phyloP scores from a whole-genome alignment of 805 yeast genomes.

The Barnettozyma sp. region DNA sequence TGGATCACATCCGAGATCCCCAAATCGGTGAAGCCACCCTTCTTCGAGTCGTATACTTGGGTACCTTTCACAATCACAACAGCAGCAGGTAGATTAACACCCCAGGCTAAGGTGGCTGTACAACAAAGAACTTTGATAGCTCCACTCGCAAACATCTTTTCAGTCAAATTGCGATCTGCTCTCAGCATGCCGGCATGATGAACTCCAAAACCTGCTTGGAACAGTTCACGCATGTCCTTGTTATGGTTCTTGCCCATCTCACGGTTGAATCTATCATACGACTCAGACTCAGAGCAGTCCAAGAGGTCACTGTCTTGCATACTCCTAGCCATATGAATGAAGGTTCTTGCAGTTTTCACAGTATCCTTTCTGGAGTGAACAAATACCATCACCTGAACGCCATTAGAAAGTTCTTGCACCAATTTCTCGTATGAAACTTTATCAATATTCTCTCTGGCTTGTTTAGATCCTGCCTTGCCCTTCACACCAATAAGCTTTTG shows the following conservation, averaged over 20 bases:
- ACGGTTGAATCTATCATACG: constrained; percentile 40
- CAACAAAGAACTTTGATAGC: constrained; percentile 85
- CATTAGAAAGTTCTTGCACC: constrained; percentile 54
- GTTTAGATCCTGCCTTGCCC: constrained; percentile 76
- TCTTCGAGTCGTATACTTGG: constrained; percentile 87
- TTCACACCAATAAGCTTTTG: constrained; percentile 83
- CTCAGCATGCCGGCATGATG: constrained; percentile 98
- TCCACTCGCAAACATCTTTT: constrained; percentile 78
- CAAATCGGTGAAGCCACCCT: constrained; percentile 89
- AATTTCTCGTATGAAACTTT: constrained; percentile 70
- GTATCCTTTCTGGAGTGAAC: constrained; percentile 96
- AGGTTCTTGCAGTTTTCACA: constrained; percentile 67
- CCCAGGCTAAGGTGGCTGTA: constrained; percentile 99
- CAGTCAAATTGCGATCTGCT: constrained; percentile 83
- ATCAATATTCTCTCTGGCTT: constrained; percentile 65
- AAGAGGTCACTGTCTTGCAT: constrained; percentile 50
- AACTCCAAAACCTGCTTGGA: constrained; percentile 76
- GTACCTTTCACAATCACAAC: constrained; percentile 96
- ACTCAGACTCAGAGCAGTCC: constrained; percentile 43
- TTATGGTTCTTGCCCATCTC: constrained; percentile 70
- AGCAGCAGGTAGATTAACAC: constrained; percentile 97
- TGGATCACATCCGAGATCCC: constrained; percentile 97
- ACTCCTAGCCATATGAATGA: constrained; percentile 60
- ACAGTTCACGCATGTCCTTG: constrained; percentile 75
- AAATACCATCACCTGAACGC: constrained; percentile 91